These are phyloP conservation scores for Prunus yedoensis DNA, from an alignment of 331 rosid genomes.

Conservation along the genomic window DNA sequence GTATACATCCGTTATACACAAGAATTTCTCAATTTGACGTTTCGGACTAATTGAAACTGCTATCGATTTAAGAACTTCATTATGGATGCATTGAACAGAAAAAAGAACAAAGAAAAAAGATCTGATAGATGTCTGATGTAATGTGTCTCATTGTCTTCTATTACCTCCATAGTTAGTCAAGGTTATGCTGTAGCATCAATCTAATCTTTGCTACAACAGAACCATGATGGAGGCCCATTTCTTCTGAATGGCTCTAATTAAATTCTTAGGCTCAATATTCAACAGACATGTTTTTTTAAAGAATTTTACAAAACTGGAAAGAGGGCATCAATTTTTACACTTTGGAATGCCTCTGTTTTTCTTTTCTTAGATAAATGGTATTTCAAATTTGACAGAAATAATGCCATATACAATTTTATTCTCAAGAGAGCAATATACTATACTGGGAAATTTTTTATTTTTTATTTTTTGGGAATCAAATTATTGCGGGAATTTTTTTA, in stretches of 20 bases:
- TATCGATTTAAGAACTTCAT: not conserved
- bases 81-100: not conserved
- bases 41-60: not conserved
- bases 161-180: too few relatives aligned
- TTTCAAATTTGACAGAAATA: not conserved
- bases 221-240: too few relatives aligned
- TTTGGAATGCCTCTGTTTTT: not conserved
- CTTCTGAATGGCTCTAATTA: not conserved
- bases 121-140: too few relatives aligned
- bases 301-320: not conserved
- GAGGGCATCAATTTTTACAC: not conserved
- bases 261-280: not conserved
- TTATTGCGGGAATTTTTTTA: not conserved
- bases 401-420: not conserved
- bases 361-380: not conserved
- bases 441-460: not conserved
- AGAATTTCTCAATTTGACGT: not conserved
- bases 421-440: not conserved
- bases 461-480: slow-evolving; percentile 11
- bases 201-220: not conserved
- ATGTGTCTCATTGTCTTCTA: too few relatives aligned
- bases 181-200: not conserved
- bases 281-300: too few relatives aligned
- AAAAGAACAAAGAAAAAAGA: too few relatives aligned
- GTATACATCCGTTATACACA: not conserved